These are phyloP conservation scores for Tilletia indica DNA, from an alignment of 1,284 basidiomycete genomes.

Conservation along the genomic window DNA sequence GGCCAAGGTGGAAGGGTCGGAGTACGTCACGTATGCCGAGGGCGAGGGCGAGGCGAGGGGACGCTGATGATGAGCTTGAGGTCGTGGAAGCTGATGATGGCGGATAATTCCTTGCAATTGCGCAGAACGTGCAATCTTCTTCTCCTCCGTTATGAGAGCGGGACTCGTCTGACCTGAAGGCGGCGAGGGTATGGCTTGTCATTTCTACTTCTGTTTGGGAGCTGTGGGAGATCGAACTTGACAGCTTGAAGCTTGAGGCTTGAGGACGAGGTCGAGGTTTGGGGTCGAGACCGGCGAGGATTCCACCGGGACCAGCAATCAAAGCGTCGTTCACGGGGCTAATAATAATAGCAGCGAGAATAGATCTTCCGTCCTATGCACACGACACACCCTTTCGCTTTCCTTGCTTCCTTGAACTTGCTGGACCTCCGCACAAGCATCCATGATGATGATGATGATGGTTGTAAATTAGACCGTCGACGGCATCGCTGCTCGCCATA, in stretches of 20 bases:
- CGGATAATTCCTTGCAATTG: conserved; percentile 19
- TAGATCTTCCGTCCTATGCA: too few relatives aligned
- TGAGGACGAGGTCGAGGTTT: too few relatives aligned
- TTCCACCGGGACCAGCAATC: too few relatives aligned
- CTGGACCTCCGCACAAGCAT: too few relatives aligned
- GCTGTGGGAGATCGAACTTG: background rate
- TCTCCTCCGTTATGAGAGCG: background rate
- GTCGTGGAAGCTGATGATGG: conserved; percentile 19
- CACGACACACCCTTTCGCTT: too few relatives aligned
- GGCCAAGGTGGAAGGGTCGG: conserved; percentile 66
- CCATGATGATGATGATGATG: too few relatives aligned
- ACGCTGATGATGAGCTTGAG: background rate
- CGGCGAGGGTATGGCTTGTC: conserved; percentile 2
- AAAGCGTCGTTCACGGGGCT: too few relatives aligned
- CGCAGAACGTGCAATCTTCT: conserved; percentile 23
- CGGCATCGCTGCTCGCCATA: too few relatives aligned
- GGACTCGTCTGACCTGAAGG: background rate
- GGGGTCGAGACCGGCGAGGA: too few relatives aligned
- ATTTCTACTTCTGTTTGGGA: background rate
- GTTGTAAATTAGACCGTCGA: too few relatives aligned
- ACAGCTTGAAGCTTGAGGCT: background rate
- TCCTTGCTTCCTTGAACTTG: too few relatives aligned
- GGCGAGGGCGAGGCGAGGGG: background rate
- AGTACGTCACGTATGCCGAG: conserved; percentile 33
- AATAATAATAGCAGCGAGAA: too few relatives aligned